Evolutionary conservation across 148 eudicot genomes (phyloP).

Genomic region (Rhododendron kiyosumense): DNA sequence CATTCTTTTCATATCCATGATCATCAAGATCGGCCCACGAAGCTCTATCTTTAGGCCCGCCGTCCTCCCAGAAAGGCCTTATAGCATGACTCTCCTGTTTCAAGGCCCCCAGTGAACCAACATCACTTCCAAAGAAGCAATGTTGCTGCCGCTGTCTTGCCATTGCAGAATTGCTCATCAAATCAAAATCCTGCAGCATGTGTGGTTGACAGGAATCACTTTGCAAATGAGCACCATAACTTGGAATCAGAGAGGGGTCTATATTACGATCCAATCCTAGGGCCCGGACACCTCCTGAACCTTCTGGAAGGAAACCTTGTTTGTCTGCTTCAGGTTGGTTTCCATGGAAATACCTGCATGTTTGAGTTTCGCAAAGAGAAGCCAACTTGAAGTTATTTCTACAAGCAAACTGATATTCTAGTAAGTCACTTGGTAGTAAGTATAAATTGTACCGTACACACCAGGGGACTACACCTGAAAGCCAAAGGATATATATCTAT

Average conservation of each 20-base stretch:
- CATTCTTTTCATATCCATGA: conserved; percentile 29
- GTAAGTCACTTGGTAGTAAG: not conserved
- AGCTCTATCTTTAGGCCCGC: conserved; percentile 32
- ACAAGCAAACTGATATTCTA: not conserved
- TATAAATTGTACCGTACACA: not conserved
- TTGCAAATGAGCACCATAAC: conserved; percentile 24
- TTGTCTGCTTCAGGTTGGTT: conserved; percentile 26
- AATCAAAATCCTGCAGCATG: conserved; percentile 24
- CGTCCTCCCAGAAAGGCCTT: conserved; percentile 44
- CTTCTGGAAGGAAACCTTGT: conserved; percentile 30
- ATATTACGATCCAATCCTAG: conserved; percentile 18
- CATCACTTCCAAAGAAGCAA: conserved; percentile 39
- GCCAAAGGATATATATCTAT: not conserved
- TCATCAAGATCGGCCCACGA: conserved; percentile 35
- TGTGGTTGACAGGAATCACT: conserved; percentile 18
- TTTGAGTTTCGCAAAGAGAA: not conserved
- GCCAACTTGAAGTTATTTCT: not conserved
- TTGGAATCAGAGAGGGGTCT: conserved; percentile 20
- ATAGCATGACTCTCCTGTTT: conserved; percentile 36
- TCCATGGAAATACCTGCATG: conserved; percentile 35
- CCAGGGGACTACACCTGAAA: not conserved
- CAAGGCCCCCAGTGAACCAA: conserved; percentile 20
- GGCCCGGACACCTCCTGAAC: conserved; percentile 23
- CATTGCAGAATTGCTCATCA: conserved; percentile 16
- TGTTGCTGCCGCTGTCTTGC: conserved; percentile 37